Base-by-base conservation (phyloP, 495 filamentous ascomycete genomes). In the Eremomyces bilateralis region DNA sequence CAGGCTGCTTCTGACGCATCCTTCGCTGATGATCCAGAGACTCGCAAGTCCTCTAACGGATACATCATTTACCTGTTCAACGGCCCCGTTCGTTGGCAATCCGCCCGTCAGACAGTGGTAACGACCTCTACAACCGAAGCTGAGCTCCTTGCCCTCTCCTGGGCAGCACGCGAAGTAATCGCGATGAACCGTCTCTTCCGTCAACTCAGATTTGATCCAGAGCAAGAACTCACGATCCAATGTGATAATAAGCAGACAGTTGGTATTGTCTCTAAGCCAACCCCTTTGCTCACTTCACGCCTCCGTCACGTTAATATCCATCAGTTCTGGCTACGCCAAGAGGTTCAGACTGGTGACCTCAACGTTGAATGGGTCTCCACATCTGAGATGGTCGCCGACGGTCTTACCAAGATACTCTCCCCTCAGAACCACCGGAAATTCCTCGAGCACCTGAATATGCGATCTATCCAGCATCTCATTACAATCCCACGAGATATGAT, bases 51-150 rank as follows among this genome's bases (percentile, higher is more conserved):
- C 22, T 36, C 33, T 19, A 33, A 45, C 21, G 47, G 34, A 1
- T 52, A 45, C 33, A 21, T 48, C 0, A 48, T 51, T 12, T 42
- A 42, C n/a, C 36, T 50, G 3, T 53, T 41, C 31, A 39, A 39
- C 10, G 32, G 39, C 10, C 30, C 47, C 6, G 42, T 50, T 21
- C 40, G 37, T 17, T 50, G 37, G 42, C 38, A 46, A 32, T 42
- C 47, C 1, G 43, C 39, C 12, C 38, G 45, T 21, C 44, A 50
- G 35, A 34, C 42, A 21, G 43, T 31, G 3, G 45, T 48, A 13
- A 48, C 45, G 3, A 51, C 42, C 8, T n/a, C n/a, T n/a, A n/a
- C n/a, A n/a, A n/a, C n/a, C n/a, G n/a, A n/a, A n/a, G n/a, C n/a
- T n/a, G n/a, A 50, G 21, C 31, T 50, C 1, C 21, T 50, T 0